Evolutionary conservation across 2,329 filamentous ascomycete genomes (phyloP).

Genomic region (Didymella pomorum): DNA sequence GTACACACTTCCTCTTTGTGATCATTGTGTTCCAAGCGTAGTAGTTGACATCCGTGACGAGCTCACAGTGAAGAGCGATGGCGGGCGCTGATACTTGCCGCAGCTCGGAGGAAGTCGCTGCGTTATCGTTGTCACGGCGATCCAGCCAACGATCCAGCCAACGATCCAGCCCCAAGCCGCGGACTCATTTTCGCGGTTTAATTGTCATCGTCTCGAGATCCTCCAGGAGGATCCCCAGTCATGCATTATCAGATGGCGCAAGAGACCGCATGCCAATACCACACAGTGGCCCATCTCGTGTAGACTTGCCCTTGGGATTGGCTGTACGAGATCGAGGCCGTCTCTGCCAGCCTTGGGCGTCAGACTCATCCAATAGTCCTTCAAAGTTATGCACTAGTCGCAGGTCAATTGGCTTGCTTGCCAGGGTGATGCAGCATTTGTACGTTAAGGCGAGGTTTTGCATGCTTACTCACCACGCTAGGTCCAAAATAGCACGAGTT

Average conservation of each 20-base stretch:
- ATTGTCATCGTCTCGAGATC: neutral
- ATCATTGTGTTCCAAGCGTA: neutral
- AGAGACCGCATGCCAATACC: neutral
- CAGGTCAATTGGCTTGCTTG: neutral
- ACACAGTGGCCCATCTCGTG: constrained; percentile 2
- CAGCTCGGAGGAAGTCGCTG: neutral
- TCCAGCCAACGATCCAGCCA: neutral
- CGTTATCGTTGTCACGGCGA: neutral
- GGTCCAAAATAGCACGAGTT: neutral
- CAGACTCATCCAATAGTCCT: neutral
- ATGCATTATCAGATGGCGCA: constrained; percentile 11
- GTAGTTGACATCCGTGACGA: neutral
- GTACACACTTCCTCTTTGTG: neutral
- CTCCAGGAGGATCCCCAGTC: neutral
- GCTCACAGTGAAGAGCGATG: neutral
- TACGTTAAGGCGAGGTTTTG: neutral
- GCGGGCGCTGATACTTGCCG: neutral
- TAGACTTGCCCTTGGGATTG: neutral
- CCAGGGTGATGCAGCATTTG: constrained; percentile 1
- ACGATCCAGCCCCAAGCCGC: neutral
- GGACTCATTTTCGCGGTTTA: neutral
- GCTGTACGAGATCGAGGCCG: neutral
- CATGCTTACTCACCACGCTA: constrained; percentile 12
- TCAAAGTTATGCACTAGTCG: neutral
- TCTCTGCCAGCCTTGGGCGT: constrained; percentile 7